Evolutionary conservation across 805 yeast genomes (phyloP).

Genomic region (Spathaspora boniae): DNA sequence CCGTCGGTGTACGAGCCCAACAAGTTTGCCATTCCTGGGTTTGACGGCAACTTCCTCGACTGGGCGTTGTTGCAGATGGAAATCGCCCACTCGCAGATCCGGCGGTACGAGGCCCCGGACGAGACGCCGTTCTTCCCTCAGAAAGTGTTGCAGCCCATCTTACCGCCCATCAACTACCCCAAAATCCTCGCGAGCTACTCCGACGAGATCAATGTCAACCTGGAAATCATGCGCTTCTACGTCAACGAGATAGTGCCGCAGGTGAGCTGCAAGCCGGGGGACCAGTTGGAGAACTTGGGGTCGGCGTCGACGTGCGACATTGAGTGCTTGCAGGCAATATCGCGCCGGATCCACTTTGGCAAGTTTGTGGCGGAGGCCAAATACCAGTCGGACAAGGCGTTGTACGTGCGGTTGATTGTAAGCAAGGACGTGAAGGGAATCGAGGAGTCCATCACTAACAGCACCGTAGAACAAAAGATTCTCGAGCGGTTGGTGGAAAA

Average conservation of each 20-base stretch:
- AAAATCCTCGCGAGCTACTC: constrained; percentile 71
- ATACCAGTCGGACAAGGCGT: constrained; percentile 63
- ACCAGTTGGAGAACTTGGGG: constrained; percentile 83
- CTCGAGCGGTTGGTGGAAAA: constrained; percentile 73
- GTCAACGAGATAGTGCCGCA: constrained; percentile 71
- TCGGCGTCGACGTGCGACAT: constrained; percentile 83
- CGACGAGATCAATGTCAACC: constrained; percentile 72
- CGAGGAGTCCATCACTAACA: constrained; percentile 77
- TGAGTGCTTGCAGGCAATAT: constrained; percentile 80
- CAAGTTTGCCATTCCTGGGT: constrained; percentile 59
- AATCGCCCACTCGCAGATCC: constrained; percentile 58
- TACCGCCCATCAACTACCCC: constrained; percentile 81
- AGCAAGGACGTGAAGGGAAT: constrained; percentile 68
- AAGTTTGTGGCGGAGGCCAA: constrained; percentile 97
- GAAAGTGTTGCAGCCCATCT: constrained; percentile 58
- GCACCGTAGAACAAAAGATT: constrained; percentile 82
- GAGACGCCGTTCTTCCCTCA: constrained; percentile 86
- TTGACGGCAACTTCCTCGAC: constrained; percentile 79
- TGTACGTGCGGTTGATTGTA: constrained; percentile 61
- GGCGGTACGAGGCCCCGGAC: constrained; percentile 93
- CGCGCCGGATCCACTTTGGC: constrained; percentile 94
- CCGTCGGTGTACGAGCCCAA: constrained; percentile 67
- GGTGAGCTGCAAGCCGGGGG: constrained; percentile 62
- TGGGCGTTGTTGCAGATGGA: constrained; percentile 81
- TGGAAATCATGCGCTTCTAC: constrained; percentile 64